A percentile compares a stretch with the other conserved stretches of the same genome.
Evolutionary conservation across 129 eudicot species (phyloP).

Genomic region (Tagetes patula): DNA sequence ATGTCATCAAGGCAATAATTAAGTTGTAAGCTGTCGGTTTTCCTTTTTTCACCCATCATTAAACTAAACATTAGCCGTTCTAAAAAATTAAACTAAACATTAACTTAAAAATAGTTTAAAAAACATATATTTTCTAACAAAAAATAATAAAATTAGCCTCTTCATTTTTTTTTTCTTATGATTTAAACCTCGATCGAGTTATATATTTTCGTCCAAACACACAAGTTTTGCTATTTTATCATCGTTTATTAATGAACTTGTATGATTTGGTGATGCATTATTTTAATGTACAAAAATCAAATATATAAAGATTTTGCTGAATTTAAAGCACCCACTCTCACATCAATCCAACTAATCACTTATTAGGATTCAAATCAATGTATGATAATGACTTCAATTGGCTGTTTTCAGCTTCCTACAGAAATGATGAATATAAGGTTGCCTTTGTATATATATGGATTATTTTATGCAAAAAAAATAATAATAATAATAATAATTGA

Average conservation of each 20-base stretch:
- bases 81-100: not conserved
- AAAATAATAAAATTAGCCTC: too few relatives aligned
- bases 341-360: slow-evolving; percentile 26
- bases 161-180: too few relatives aligned
- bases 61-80: not conserved
- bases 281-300: not conserved
- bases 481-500: not conserved
- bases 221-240: too few relatives aligned
- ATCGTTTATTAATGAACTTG: not conserved
- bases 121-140: too few relatives aligned
- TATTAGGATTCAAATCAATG: slow-evolving; percentile 1
- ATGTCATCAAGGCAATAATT: slow-evolving; percentile 32
- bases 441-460: not conserved
- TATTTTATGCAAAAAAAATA: not conserved
- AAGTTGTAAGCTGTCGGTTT: slow-evolving; percentile 37
- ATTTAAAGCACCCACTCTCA: slow-evolving; percentile 24
- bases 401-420: slow-evolving; percentile 10
- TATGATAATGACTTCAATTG: slow-evolving; percentile 8
- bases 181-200: too few relatives aligned
- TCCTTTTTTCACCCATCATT: slow-evolving; percentile 12
- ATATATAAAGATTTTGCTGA: not conserved
- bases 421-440: not conserved
- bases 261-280: not conserved
- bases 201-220: too few relatives aligned
- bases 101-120: too few relatives aligned